phyloP scores from a whole-genome alignment of 306 rosid species.

The Lathyrus sativus region DNA sequence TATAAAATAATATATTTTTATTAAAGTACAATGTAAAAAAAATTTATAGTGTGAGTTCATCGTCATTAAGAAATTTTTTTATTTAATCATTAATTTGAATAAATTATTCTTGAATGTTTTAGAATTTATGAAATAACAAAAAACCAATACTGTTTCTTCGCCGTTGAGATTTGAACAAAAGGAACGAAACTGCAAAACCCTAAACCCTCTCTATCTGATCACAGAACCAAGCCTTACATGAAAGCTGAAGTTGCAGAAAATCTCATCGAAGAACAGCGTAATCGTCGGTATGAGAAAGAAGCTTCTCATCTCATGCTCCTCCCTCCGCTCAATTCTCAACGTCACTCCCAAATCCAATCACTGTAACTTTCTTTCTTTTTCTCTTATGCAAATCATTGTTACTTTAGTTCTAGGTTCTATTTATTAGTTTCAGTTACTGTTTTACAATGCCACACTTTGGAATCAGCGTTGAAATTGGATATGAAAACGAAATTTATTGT shows the following conservation, averaged over 20 bases:
- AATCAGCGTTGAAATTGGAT: slow-evolving; percentile 16
- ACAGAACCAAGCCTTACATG: background rate
- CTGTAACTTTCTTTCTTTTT: slow-evolving; percentile 29
- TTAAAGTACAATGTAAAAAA: no score
- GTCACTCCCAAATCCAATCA: slow-evolving; percentile 23
- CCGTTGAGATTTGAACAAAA: slow-evolving; percentile 26
- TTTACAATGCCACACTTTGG: slow-evolving; percentile 9
- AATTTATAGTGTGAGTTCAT: no score
- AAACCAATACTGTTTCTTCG: background rate
- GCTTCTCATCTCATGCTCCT: slow-evolving; percentile 35
- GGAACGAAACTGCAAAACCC: slow-evolving; percentile 36
- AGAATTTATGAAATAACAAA: background rate
- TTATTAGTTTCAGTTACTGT: slow-evolving; percentile 6
- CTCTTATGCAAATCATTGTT: background rate
- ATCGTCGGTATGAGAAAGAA: slow-evolving; percentile 35
- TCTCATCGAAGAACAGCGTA: background rate
- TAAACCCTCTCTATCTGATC: slow-evolving; percentile 29
- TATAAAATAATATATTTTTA: no score
- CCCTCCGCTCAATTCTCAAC: slow-evolving; percentile 29
- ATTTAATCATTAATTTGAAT: no score
- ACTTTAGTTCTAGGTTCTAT: background rate
- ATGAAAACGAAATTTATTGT: slow-evolving; percentile 1
- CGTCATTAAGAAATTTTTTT: no score
- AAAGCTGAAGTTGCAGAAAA: slow-evolving; percentile 2
- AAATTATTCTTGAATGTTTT: no score